Evolutionary conservation across 1,139 yeast genomes (phyloP).

Genomic region (Yamadazyma dushanensis): DNA sequence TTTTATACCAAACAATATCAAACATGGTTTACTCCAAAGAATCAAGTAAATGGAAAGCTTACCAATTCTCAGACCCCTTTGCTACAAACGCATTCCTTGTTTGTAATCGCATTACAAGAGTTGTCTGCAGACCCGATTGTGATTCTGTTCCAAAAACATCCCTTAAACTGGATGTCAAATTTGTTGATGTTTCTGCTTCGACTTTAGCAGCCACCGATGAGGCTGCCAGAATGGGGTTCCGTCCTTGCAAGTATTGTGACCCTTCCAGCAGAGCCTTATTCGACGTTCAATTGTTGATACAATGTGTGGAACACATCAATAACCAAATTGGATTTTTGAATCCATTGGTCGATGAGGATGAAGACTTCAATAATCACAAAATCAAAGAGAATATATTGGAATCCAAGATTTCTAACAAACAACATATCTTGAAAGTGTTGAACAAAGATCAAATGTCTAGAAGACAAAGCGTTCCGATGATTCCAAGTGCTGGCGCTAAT

Average conservation of each 20-base stretch:
- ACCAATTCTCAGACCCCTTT: conserved; percentile 66
- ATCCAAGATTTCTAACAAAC: conserved; percentile 28
- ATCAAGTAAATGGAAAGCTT: conserved; percentile 60
- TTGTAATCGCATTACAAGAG: conserved; percentile 41
- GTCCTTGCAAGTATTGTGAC: conserved; percentile 57
- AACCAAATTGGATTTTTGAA: conserved; percentile 56
- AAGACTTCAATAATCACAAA: conserved; percentile 37
- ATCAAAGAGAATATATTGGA: conserved; percentile 43
- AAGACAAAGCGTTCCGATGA: conserved; percentile 31
- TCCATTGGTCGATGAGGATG: conserved; percentile 50
- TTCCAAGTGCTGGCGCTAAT: conserved; percentile 10
- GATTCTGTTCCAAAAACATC: conserved; percentile 49
- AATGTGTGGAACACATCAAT: conserved; percentile 61
- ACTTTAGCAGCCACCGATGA: conserved; percentile 17
- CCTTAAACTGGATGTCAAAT: conserved; percentile 45
- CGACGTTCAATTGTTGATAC: conserved; percentile 52
- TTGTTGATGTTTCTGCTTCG: conserved; percentile 21
- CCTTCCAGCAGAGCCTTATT: conserved; percentile 40
- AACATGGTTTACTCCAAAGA: conserved; percentile 41
- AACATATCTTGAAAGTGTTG: conserved; percentile 26
- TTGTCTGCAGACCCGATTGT: conserved; percentile 70
- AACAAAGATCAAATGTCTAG: conserved; percentile 17
- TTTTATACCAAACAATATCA: neutral
- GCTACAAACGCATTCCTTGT: conserved; percentile 59
- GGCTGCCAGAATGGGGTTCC: conserved; percentile 48